Conservation (phyloP, 208 protist species). For the Wallacemonas sp. region DNA sequence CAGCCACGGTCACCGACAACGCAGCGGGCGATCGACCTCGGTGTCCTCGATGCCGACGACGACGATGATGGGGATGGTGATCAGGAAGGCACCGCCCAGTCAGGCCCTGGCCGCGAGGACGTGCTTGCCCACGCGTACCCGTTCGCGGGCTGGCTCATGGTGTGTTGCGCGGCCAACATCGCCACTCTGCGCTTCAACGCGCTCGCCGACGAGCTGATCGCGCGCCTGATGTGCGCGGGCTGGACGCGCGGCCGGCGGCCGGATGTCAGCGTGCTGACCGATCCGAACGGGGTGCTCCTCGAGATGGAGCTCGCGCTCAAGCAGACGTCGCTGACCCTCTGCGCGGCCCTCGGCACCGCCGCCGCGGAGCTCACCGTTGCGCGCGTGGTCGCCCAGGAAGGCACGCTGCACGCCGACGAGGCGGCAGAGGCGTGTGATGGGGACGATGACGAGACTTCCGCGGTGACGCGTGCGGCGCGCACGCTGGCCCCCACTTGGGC, state of each 20-base stretch:
- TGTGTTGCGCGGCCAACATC: slow-evolving; percentile 22
- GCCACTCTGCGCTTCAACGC: slow-evolving; percentile 37
- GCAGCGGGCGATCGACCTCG: background rate
- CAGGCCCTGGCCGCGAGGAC: slow-evolving; percentile 13
- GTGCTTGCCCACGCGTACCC: slow-evolving; percentile 1
- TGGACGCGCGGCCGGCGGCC: slow-evolving; percentile 3
- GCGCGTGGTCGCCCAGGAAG: slow-evolving; percentile 2
- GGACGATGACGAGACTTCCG: too few species aligned
- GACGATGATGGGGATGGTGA: background rate
- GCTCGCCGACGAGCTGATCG: slow-evolving; percentile 20
- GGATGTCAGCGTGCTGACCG: slow-evolving; percentile 28
- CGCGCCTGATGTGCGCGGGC: slow-evolving; percentile 9
- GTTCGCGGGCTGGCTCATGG: slow-evolving; percentile 28
- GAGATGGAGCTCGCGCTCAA: slow-evolving; percentile 46
- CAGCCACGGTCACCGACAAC: slow-evolving; percentile 30
- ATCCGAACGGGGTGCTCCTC: slow-evolving; percentile 68
- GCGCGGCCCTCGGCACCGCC: slow-evolving; percentile 31
- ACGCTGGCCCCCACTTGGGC: background rate
- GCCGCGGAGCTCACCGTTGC: slow-evolving; percentile 15
- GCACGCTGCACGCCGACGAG: too few species aligned
- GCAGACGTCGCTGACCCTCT: slow-evolving; percentile 40
- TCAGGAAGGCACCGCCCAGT: background rate
- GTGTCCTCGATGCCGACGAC: background rate
- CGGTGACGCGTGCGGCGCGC: background rate
- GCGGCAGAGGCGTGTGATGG: background rate